Evolutionary conservation across 805 yeast species (phyloP).

Genomic region (Schwanniomyces sp.): DNA sequence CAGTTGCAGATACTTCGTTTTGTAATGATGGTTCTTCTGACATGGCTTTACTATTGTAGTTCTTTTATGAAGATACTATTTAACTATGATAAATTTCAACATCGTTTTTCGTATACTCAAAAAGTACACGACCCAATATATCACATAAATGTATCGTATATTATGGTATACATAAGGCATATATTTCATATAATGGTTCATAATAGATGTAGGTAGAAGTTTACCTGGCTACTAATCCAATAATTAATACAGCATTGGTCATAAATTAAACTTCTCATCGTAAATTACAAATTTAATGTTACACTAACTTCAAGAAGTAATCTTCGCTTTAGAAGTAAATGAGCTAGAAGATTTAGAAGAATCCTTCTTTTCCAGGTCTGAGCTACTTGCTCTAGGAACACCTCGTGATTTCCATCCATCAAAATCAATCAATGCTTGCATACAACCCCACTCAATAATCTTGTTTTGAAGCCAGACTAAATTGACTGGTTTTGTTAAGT

Average conservation of each 20-base stretch:
- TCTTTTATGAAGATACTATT: not conserved
- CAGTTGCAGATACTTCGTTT: not conserved
- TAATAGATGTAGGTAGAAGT: not conserved
- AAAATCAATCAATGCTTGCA: conserved; percentile 95
- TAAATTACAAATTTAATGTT: not conserved
- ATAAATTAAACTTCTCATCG: not conserved
- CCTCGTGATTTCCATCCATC: conserved; percentile 74
- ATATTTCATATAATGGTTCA: not conserved
- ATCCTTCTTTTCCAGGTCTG: not conserved
- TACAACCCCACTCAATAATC: conserved; percentile 97
- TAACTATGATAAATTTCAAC: not conserved
- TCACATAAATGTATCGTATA: not conserved
- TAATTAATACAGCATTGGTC: not conserved
- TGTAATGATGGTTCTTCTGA: conserved; percentile 3
- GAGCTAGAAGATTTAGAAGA: not conserved
- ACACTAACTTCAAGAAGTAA: not conserved
- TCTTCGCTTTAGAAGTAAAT: not conserved
- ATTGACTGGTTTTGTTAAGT: conserved; percentile 92
- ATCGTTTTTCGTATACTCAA: not conserved
- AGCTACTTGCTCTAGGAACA: not conserved
- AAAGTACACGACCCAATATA: not conserved
- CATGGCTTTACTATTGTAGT: not conserved
- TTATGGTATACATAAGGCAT: not conserved
- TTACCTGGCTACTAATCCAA: not conserved
- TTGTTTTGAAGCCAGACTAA: conserved; percentile 91